Evolutionary conservation across 2,329 filamentous ascomycete species (phyloP).

Genomic region (Sphaerulina musiva): DNA sequence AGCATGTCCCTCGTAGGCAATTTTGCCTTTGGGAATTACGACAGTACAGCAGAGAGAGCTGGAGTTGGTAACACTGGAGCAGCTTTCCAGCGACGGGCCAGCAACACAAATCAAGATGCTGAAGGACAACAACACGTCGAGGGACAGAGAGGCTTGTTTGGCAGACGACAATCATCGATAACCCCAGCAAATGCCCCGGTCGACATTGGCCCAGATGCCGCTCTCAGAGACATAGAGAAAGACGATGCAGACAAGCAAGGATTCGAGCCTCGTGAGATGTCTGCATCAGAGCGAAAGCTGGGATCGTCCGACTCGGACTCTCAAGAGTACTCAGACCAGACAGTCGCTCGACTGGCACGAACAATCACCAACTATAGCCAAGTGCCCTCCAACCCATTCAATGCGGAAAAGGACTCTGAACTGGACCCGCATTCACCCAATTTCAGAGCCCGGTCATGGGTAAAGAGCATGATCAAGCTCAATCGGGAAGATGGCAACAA

Average conservation of each 20-base stretch:
- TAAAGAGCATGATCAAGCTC: slow-evolving; percentile 46
- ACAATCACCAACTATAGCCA: slow-evolving; percentile 37
- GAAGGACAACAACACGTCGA: slow-evolving; percentile 16
- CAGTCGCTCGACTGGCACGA: slow-evolving; percentile 45
- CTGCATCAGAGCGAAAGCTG: slow-evolving; percentile 17
- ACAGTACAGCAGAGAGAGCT: slow-evolving; percentile 35
- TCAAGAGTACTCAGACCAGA: slow-evolving; percentile 10
- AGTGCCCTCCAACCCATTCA: slow-evolving; percentile 36
- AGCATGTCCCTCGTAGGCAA: slow-evolving; percentile 42
- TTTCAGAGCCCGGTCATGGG: slow-evolving; percentile 46
- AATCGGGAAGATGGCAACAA: slow-evolving; percentile 39
- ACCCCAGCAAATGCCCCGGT: neutral
- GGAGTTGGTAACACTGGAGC: slow-evolving; percentile 34
- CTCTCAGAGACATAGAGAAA: slow-evolving; percentile 11
- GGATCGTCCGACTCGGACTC: slow-evolving; percentile 20
- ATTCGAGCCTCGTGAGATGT: slow-evolving; percentile 21
- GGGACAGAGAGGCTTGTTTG: slow-evolving; percentile 13
- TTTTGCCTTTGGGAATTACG: slow-evolving; percentile 38
- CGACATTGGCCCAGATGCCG: slow-evolving; percentile 6
- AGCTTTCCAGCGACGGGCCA: slow-evolving; percentile 23
- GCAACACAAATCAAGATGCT: slow-evolving; percentile 19
- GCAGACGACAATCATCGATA: slow-evolving; percentile 14
- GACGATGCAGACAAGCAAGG: slow-evolving; percentile 23
- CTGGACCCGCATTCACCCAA: slow-evolving; percentile 43
- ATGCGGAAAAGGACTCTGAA: slow-evolving; percentile 37